Conservation (phyloP, 2,329 filamentous ascomycete species). For the Diaporthe ampelina region DNA sequence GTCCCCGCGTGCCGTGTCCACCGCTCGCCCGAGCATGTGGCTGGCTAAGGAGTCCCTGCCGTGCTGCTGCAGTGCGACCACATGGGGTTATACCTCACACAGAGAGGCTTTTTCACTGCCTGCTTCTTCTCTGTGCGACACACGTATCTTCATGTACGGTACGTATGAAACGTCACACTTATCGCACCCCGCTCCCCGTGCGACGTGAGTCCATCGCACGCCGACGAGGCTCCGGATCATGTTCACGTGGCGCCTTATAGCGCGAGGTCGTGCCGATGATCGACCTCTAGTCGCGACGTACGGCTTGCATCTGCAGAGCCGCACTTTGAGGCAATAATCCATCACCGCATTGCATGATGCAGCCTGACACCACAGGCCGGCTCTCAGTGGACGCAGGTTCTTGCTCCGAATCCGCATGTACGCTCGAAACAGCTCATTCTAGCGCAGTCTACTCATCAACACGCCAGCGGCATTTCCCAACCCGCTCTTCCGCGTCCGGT, state of each 20-base stretch:
- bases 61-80: constrained; percentile 12
- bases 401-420: neutral
- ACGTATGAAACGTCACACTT: neutral
- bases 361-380: neutral
- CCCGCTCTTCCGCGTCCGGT: constrained; percentile 11
- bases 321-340: neutral
- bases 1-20: neutral
- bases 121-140: neutral
- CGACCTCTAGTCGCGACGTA: neutral
- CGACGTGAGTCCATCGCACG: too few species aligned
- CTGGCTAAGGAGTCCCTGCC: constrained; percentile 2
- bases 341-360: neutral
- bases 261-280: neutral
- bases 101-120: neutral
- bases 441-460: neutral
- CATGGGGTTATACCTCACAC: neutral
- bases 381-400: neutral
- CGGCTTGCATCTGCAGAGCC: neutral
- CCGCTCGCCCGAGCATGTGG: neutral
- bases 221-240: neutral
- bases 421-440: neutral
- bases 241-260: constrained; percentile 1
- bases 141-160: neutral
- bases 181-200: neutral
- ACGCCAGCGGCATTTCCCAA: neutral